Base-by-base conservation (phyloP, 2,329 filamentous ascomycete species). In the Trichophyton benhamiae region DNA sequence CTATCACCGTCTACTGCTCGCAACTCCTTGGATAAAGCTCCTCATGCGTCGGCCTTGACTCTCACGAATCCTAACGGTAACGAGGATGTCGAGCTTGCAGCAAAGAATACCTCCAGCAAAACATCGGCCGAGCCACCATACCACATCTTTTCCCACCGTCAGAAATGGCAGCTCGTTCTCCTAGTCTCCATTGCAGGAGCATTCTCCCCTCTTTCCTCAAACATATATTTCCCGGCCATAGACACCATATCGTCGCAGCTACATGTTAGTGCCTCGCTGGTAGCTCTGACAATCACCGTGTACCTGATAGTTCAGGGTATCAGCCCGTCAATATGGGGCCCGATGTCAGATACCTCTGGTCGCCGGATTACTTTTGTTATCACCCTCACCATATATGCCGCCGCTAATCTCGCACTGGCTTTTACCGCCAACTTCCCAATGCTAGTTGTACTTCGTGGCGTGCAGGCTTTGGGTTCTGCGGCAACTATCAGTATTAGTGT, bases 401-500 rank as follows among this genome's bases (percentile, higher is more conserved):
- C 74, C 48, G 83, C 82, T 63, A 84, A 84, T 66, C 81, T 86
- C n/a, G 83, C 82, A 0, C 74, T 86, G 1, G 83, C 81, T n/a
- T 69, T 86, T 6, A 82, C 85, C 66, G 74, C 79, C 27, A 76
- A 80, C 68, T 85, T 82, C 61, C 76, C 78, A 0, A 80, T 83
- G 0, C 72, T 88, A 20, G 68, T 87, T 38, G 75, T 86, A 1
- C 72, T 88, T 11, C 79, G 85, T 0, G 83, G 82, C 73, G 62
- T 87, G 1, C 85, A 88, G 67, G 84, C 82, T 41, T 77, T 78
- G 0, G 85, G 87, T 0, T 86, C 82, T 69, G 86, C 83, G 66
- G 84, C 84, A 0, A 87, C 86, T 0, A 77, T 90, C 17, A 85
- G 88, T 0, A 76, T 94, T 0, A 83, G 83, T 0, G 87, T 82